Percentiles rank a stretch among this genome's conserved stretches.
Conservation (phyloP, 1,284 basidiomycete genomes). For the Sporisorium sorghi region DNA sequence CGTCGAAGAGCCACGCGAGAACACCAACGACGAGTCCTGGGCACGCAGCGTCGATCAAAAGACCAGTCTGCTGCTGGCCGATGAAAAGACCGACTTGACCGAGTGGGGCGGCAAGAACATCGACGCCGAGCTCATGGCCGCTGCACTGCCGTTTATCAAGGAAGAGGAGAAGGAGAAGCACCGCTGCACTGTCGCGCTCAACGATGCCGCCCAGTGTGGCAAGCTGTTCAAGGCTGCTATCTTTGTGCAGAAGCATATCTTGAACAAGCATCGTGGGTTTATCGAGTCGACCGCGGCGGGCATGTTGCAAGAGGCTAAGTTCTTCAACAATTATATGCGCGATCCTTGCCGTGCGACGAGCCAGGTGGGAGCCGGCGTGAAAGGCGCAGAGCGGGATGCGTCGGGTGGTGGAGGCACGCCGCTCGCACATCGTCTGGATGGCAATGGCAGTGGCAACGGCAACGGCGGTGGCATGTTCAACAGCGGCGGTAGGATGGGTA, state of each 20-base stretch:
- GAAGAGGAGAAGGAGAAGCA: slow-evolving; percentile 63
- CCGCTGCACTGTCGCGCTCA: slow-evolving; percentile 55
- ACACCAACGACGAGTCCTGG: slow-evolving; percentile 58
- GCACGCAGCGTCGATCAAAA: slow-evolving; percentile 58
- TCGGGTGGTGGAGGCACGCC: slow-evolving; percentile 6
- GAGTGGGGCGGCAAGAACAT: slow-evolving; percentile 50
- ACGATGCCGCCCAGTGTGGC: slow-evolving; percentile 46
- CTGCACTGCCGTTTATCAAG: slow-evolving; percentile 51
- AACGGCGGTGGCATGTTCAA: slow-evolving; percentile 25
- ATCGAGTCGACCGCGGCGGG: slow-evolving; percentile 30
- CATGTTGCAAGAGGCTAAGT: slow-evolving; percentile 32
- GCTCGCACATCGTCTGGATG: slow-evolving; percentile 24
- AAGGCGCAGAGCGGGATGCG: background rate
- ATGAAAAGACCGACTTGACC: slow-evolving; percentile 43
- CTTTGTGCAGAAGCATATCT: slow-evolving; percentile 65
- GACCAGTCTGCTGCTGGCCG: slow-evolving; percentile 44
- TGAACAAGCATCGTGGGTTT: slow-evolving; percentile 60
- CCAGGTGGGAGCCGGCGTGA: slow-evolving; percentile 17
- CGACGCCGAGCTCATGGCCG: slow-evolving; percentile 41
- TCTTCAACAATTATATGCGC: slow-evolving; percentile 55
- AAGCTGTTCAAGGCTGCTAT: slow-evolving; percentile 63
- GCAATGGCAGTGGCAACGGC: slow-evolving; percentile 4
- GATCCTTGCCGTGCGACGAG: slow-evolving; percentile 49
- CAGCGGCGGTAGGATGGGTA: slow-evolving; percentile 39
- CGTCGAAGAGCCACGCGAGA: slow-evolving; percentile 42